Base-by-base conservation (phyloP, 2,329 filamentous ascomycete species). In the Hortaea werneckii region DNA sequence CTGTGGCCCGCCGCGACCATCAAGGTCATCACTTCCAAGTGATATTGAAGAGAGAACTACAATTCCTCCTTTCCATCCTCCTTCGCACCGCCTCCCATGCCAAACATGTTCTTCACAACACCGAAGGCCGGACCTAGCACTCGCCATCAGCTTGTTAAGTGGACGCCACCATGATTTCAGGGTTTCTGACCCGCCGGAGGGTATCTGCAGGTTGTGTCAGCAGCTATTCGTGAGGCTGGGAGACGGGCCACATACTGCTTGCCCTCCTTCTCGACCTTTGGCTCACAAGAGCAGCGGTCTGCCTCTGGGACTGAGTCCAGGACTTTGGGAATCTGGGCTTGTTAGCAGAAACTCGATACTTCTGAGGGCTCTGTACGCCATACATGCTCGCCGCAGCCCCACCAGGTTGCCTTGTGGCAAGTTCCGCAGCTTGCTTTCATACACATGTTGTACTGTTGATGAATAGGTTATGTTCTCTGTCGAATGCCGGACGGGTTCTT, bases 281-380 rank as follows among this genome's bases (percentile, higher is more conserved):
- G 82, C 55, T 74, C 69, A 61, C 83, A 87, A 26, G 68, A 70
- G 69, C 83, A 87, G 66, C 81, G 76, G 37, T 85, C 71, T 5
- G 69, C 64, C 32, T 70, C 66, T 4, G 79, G 72, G 38, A 85
- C 62, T 27, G 62, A 57, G 61, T 81, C 76, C 69, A 87, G 77
- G 55, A 86, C 80, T 67, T 54, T 83, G 68, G 66, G 85, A 78
- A 59, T 44, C 37, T 52, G 50, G 32, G 32, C n/a, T 9, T 9
- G 32, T 35, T 35, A 35, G 32, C n/a, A 35, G 32, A 35, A 42
- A 80, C 63, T 81, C 84, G 50, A 80, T 81, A 67, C 71, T 77
- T 81, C 81, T 85, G 45, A 77, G 75, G 37, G 67, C 64, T 59
- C 81, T 81, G 49, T 72, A 79, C 79, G 47, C 45, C 49, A 47